Evolutionary conservation across 2,329 filamentous ascomycete genomes (phyloP).

Genomic region (Monosporascus sp.): DNA sequence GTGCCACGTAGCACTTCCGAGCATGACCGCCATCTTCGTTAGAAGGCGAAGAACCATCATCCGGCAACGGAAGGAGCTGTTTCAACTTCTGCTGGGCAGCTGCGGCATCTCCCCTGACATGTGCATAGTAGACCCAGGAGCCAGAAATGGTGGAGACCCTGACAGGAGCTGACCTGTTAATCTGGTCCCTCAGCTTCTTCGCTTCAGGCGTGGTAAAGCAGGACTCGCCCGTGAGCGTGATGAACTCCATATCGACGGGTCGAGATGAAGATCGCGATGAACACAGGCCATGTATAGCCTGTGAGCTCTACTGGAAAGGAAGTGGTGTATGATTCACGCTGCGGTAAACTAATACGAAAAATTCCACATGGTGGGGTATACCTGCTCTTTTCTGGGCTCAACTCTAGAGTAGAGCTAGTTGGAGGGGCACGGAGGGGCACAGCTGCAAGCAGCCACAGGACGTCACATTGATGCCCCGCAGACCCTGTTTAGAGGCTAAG

Average conservation of each 20-base stretch:
- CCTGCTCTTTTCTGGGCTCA: no score
- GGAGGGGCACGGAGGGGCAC: no score
- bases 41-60: constrained; percentile 15
- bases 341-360: no score
- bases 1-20: constrained; percentile 57
- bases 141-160: constrained; percentile 45
- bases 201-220: constrained; percentile 46
- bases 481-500: no score
- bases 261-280: no score
- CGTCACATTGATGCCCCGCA: no score
- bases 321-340: no score
- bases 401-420: no score
- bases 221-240: constrained; percentile 29
- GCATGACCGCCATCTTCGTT: constrained; percentile 10
- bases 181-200: constrained; percentile 37
- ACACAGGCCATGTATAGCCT: no score
- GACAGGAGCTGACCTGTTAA: constrained; percentile 32
- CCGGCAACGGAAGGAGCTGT: constrained; percentile 37
- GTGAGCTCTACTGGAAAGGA: no score
- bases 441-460: no score
- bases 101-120: constrained; percentile 45
- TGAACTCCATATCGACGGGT: constrained; percentile 17
- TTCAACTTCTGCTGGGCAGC: constrained; percentile 35
- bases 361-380: no score
- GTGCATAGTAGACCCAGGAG: constrained; percentile 62